phyloP scores from a whole-genome alignment of 805 yeast species.

The Starmerella khaoyaiensis region DNA sequence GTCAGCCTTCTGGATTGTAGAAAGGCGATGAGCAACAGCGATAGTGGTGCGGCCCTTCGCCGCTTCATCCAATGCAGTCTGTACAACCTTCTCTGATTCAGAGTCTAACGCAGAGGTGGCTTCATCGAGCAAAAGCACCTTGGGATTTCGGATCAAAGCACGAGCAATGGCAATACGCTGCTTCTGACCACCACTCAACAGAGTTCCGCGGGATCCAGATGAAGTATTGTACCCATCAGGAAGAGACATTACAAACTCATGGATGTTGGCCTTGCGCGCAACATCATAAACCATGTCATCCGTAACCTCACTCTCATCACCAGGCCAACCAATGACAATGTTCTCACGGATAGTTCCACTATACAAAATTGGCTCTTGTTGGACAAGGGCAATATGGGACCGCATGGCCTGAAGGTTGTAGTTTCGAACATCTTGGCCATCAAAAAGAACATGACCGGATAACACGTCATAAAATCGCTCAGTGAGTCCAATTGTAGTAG shows the following conservation, averaged over 20 bases:
- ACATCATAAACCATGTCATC: conserved; percentile 37
- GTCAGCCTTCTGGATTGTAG: conserved; percentile 52
- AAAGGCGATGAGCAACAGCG: conserved; percentile 76
- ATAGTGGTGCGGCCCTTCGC: conserved; percentile 63
- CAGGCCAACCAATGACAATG: conserved; percentile 37
- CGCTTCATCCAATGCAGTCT: conserved; percentile 52
- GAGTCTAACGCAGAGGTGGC: conserved; percentile 55
- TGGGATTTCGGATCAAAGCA: conserved; percentile 55
- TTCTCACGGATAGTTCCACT: conserved; percentile 46
- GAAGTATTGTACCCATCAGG: conserved; percentile 51
- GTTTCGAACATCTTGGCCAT: conserved; percentile 38
- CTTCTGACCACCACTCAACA: conserved; percentile 63
- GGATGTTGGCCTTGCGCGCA: conserved; percentile 42
- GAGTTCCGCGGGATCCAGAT: conserved; percentile 44
- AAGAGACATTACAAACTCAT: conserved; percentile 42
- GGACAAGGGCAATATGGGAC: conserved; percentile 43
- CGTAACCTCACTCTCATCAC: conserved; percentile 24
- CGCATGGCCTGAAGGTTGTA: conserved; percentile 41
- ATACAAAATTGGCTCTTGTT: conserved; percentile 48
- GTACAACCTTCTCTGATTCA: conserved; percentile 67
- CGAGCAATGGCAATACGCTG: conserved; percentile 68
- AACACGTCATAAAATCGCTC: conserved; percentile 42
- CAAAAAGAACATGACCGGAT: conserved; percentile 38
- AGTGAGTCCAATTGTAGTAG: conserved; percentile 40
- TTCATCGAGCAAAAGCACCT: conserved; percentile 52